Evolutionary conservation across 495 filamentous ascomycete species (phyloP), one percentile per base, ranked within the genome.

Genomic region (Chaetomium fimeti): DNA sequence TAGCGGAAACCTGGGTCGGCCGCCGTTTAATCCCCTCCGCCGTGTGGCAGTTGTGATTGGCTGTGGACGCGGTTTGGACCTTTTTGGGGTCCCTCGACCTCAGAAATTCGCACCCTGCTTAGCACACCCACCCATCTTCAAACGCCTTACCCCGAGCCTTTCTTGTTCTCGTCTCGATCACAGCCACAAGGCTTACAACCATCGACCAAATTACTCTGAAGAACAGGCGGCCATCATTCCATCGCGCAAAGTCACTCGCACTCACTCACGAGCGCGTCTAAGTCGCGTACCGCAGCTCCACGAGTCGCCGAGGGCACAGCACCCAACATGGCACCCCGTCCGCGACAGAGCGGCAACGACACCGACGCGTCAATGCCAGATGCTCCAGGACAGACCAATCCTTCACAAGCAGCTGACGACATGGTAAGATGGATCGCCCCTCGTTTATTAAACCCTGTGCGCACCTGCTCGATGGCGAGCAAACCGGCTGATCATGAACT

Each of bases 331-430:
- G 84, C 86, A 66, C 86, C 86, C 66, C 79, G 81, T 58, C 75
- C 77, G 57, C 76, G 79, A 62, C 74, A 74, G 61, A 81, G 76
- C 70, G 82, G 71, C 55, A 79, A 77, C 60, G 77, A 82, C 60
- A 78, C 78, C 27, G 82, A 85, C 73, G 79, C 81, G 71, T 83
- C 82, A 49, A 84, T 84, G 82, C 76, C 75, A 12, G 89, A 91
- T 74, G 84, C 81, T 47, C 85, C 85, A 64, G 87, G 86, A 36
- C 61, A 74, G 58, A 66, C 63, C 47, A 56, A 69, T 62, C 13
- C 38, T 29, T 13, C 11, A 6, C 74, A 68, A 47, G 69, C 66
- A 36, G 70, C 62, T 36, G 78, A 82, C 27, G 75, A 76, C 62
- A 83, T 84, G 81, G 83, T 84, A 73, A 59, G 78, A 72, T 57